Evolutionary conservation across 805 yeast species (phyloP).

Genomic region (Peterozyma toletana): DNA sequence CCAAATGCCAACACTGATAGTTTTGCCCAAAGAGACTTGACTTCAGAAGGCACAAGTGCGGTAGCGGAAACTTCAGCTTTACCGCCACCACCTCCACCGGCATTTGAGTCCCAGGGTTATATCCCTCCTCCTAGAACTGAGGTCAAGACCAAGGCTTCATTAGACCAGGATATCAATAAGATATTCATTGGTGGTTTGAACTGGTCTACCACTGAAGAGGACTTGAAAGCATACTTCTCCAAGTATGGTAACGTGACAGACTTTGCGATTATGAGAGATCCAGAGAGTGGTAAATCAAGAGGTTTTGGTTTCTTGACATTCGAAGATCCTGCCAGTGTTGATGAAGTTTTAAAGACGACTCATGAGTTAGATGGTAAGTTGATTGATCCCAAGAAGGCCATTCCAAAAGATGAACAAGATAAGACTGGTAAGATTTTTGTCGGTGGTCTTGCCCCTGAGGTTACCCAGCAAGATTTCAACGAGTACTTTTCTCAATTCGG

Average conservation of each 20-base stretch:
- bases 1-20: conserved; percentile 5
- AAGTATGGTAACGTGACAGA: conserved; percentile 87
- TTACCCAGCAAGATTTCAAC: conserved; percentile 84
- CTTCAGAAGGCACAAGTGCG: conserved; percentile 11
- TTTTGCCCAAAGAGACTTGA: conserved; percentile 11
- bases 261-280: conserved; percentile 89
- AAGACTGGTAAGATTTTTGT: conserved; percentile 95
- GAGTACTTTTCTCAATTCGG: conserved; percentile 80
- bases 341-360: conserved; percentile 76
- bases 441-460: conserved; percentile 94
- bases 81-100: conserved; percentile 8
- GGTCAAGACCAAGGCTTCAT: conserved; percentile 5
- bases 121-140: background rate
- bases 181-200: conserved; percentile 96
- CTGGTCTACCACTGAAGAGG: conserved; percentile 95
- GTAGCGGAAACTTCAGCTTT: conserved; percentile 3
- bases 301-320: conserved; percentile 95
- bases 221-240: conserved; percentile 71
- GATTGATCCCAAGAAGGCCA: conserved; percentile 96
- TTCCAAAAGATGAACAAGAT: conserved; percentile 95
- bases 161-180: conserved; percentile 44
- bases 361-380: conserved; percentile 93
- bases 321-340: conserved; percentile 73
- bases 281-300: conserved; percentile 78
- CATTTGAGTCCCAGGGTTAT: too few relatives aligned